Evolutionary conservation across 75 land plant species (phyloP), one percentile per base, ranked within the genome.

Genomic region (Chamaecyparis obtusa): DNA sequence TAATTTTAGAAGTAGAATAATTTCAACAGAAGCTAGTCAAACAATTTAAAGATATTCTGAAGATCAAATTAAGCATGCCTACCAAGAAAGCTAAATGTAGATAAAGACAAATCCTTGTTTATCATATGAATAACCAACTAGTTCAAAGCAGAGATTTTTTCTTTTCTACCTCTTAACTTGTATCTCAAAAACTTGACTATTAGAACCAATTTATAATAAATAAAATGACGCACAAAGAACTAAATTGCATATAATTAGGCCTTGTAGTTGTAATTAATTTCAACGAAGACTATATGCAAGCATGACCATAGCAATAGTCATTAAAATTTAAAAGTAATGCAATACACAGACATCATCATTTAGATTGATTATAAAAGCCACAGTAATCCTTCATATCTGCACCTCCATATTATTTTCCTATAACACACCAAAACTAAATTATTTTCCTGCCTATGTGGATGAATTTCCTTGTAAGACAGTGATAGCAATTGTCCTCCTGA

Each of bases 61-160:
- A 13, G 27, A 30, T 46, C 30, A 24, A 13, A 44, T 46, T 81
- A 46, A 81, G 13, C 32, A 7, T 46, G 13, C 51, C 33, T 46
- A 43, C 83, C 30, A 81, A 39, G 11, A 81, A 81, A 81, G 83
- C 0, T 37, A 81, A 81, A 46, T 8, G 81, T 37, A 78, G 21
- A 84, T 24, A 32, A 27, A 84, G 33, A 84, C 83, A 85, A 67
- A 30, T 36, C 85, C 36, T 30, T 85, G 32, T 37, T 43, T 36
- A 57, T 67, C 82, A 85, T 36, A 35, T 39, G 13, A 35, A 69
- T 71, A 21, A 84, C 43, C 27, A 78, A 7, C 81, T 39, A 19
- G 41, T 78, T 78, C 81, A 19, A 78, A 41, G 27, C n/a, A 78
- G 27, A 21, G 11, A 78, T 78, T 21, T 2, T 44, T 39, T 41